These are phyloP conservation scores for Trametes villosa DNA, from an alignment of 768 basidiomycete species.

Conservation along the genomic window DNA sequence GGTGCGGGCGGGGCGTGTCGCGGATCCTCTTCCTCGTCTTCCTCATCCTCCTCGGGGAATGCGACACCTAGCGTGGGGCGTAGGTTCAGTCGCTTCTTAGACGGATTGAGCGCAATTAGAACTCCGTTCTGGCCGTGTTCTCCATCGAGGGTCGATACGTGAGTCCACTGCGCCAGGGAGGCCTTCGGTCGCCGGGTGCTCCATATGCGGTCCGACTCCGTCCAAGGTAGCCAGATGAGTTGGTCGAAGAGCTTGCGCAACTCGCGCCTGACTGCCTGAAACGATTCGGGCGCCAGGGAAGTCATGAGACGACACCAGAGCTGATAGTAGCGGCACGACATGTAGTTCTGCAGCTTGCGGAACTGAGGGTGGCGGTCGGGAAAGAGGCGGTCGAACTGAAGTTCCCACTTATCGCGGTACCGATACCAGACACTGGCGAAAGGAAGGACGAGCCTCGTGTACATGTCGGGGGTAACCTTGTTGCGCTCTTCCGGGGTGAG, in stretches of 20 bases:
- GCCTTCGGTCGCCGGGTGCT: background rate
- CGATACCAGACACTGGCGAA: background rate
- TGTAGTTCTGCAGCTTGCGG: background rate
- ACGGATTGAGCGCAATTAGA: no score
- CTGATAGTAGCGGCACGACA: slow-evolving; percentile 1
- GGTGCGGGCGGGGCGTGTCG: no score
- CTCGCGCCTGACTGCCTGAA: background rate
- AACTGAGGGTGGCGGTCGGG: background rate
- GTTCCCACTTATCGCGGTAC: background rate
- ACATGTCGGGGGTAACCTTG: background rate
- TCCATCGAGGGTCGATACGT: no score
- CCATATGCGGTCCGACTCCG: background rate
- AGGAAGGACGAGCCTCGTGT: background rate
- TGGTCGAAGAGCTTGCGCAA: background rate
- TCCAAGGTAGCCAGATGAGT: background rate
- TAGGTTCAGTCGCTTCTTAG: no score
- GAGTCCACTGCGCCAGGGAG: no score
- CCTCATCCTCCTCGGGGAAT: no score
- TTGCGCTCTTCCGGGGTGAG: background rate
- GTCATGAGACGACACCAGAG: background rate
- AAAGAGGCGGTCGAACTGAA: background rate
- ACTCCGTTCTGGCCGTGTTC: no score
- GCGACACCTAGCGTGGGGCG: no score
- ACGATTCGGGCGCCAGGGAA: background rate
- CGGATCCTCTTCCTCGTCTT: no score